These are phyloP conservation scores for Phytopythium sindhum DNA, from an alignment of 352 stramenopile genomes.

Conservation along the genomic window DNA sequence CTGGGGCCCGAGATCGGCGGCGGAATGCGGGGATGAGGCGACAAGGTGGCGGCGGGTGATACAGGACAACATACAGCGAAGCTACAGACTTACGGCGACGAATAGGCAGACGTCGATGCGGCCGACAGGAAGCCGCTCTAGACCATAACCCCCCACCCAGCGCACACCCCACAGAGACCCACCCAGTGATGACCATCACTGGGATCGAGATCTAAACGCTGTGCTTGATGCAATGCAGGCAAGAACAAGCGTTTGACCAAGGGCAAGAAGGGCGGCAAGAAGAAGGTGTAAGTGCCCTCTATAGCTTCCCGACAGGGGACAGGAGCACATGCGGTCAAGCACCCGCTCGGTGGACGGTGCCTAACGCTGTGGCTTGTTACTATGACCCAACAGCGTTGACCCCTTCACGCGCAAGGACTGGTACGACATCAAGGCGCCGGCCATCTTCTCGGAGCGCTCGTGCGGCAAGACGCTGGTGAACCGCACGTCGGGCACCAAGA, in stretches of 20 bases:
- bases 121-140: not conserved
- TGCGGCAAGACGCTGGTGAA: conserved; percentile 99
- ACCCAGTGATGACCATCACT: not conserved
- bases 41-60: not conserved
- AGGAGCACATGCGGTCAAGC: not conserved
- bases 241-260: conserved; percentile 92
- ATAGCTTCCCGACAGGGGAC: not conserved
- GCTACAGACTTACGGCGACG: not conserved
- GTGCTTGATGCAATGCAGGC: conserved; percentile 35
- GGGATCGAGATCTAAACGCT: not conserved
- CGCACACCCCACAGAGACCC: not conserved
- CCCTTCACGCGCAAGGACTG: conserved; percentile 99
- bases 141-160: not conserved
- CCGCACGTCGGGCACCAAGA: conserved; percentile 95
- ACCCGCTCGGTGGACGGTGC: not conserved
- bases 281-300: conserved; percentile 78
- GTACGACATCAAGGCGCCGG: conserved; percentile 97
- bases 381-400: conserved; percentile 78
- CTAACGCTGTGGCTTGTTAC: conserved; percentile 13
- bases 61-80: not conserved
- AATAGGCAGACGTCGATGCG: not conserved
- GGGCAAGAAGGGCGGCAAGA: conserved; percentile 91
- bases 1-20: not conserved
- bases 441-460: conserved; percentile 97
- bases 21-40: not conserved